phyloP scores from a whole-genome alignment of 2,329 filamentous ascomycete species.

The Diaporthe destruens region DNA sequence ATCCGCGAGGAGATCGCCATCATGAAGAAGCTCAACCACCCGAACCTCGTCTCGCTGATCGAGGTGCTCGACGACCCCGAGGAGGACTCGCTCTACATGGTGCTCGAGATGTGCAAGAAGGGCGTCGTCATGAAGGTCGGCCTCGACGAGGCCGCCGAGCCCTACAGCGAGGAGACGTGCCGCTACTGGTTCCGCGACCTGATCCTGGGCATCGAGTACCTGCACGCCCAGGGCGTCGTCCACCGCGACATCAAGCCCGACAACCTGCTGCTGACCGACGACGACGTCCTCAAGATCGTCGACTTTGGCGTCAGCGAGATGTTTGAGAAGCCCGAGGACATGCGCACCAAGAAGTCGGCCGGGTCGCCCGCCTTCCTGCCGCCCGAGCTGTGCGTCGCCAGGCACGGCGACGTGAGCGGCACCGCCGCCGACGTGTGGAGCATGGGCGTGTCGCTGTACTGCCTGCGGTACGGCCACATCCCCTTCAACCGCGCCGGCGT shows the following conservation, averaged over 20 bases:
- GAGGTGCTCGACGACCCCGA: slow-evolving; percentile 96
- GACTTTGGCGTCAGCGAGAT: slow-evolving; percentile 99
- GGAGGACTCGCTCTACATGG: slow-evolving; percentile 98
- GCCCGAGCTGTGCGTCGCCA: slow-evolving; percentile 89
- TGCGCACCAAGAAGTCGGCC: slow-evolving; percentile 93
- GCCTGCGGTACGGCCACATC: slow-evolving; percentile 87
- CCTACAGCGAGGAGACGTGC: slow-evolving; percentile 85
- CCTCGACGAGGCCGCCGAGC: slow-evolving; percentile 83
- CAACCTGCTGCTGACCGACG: slow-evolving; percentile 89
- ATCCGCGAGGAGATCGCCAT: slow-evolving; percentile 98
- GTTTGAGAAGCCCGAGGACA: slow-evolving; percentile 87
- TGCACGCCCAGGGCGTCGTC: slow-evolving; percentile 94
- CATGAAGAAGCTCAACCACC: slow-evolving; percentile 98
- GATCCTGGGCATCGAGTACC: slow-evolving; percentile 94
- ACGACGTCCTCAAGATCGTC: slow-evolving; percentile 95
- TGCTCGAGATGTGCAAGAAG: slow-evolving; percentile 98
- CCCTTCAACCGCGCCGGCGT: slow-evolving; percentile 86
- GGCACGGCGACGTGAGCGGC: slow-evolving; percentile 88
- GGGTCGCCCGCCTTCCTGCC: slow-evolving; percentile 96
- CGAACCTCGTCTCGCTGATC: slow-evolving; percentile 91
- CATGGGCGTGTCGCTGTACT: slow-evolving; percentile 96
- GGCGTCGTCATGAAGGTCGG: slow-evolving; percentile 97
- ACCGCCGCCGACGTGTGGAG: slow-evolving; percentile 97
- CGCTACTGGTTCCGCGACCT: slow-evolving; percentile 95
- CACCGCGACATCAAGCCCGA: slow-evolving; percentile 99